Evolutionary conservation across 176 grass and related monocot species (phyloP), one percentile per base, ranked within the genome.

Genomic region (Triticum urartu): DNA sequence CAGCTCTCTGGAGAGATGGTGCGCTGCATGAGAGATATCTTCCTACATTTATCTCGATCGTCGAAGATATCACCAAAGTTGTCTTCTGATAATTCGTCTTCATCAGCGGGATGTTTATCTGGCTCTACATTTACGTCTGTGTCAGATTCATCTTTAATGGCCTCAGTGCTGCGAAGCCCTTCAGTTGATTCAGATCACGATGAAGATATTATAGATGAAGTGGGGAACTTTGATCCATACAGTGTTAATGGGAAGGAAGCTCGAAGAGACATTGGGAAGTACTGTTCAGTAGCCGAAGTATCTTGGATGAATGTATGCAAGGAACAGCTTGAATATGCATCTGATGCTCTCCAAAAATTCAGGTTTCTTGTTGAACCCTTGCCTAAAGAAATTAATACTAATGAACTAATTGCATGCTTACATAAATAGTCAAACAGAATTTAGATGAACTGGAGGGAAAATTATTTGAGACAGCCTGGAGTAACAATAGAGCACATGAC

Each of bases 1-100:
- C 85, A 91, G 70, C 90, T 99, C 18, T 97, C 97, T 75, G 90
- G 94, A 93, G 94, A 94, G 68, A 99, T 99, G 97, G 90, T 99
- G 69, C 80, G 74, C 82, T 96, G 90, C 89, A 99, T 99, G 97
- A 93, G 81, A 86, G 93, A 94, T 84, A 99, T 99, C 20, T 99
- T 94, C 79, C 85, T 97, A 9, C 83, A 88, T 85, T 87, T 99
- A 79, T 99, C 97, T 78, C 87, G 86, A 81, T 96, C 94, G 26
- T 86, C 90, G 43, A 91, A 93, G 88, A 91, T 91, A 85, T 82
- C 82, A 45, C 78, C 64, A 17, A 81, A 91, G 43, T 20, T 67
- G 1, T 40, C 33, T 88, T 91, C 83, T 85, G 82, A 85, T 81
- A 81, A 81, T 78, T 89, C 88, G 35, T 91, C 88, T 87, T 95